Base-by-base conservation (phyloP, 768 basidiomycete genomes). In the Suillus weaverae region DNA sequence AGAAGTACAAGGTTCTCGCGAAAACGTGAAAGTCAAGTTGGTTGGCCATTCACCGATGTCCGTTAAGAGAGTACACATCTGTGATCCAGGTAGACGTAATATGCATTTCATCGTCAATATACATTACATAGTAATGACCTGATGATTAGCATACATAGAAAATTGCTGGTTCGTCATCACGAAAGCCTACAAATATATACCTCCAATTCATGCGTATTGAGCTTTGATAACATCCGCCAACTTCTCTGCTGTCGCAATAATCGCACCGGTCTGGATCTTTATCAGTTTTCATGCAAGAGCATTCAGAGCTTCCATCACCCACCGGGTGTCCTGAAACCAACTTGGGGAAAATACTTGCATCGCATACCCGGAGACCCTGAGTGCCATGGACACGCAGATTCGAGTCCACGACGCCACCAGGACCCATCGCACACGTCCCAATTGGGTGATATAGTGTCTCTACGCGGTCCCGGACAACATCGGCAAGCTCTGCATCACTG, bases 401-500 rank as follows among this genome's bases (percentile, higher is more conserved):
- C 22, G 79, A 65, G 51, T 81, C 80, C 22, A 82, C 79, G 9
- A 82, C 81, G 36, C 81, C 65, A 26, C 48, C 43, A 18, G 32
- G 56, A 26, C 62, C 65, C n/a, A 66, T 66, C 65, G 63, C 11
- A 57, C 62, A 33, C n/a, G 57, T 32, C 57, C 65, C 80, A 62
- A 77, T 64, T 0, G 82, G 83, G 66, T 83, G 81, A 67, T 79
- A 85, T 38, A 83, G 60, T 2, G 83, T 84, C 62, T 80, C 77
- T 14, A 76, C 60, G 51, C 80, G 70, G n/a, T 70, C 61, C 62
- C 77, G 70, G 20, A 84, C 62, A 41, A 73, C 60, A 33, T 77
- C 69, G 8, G 68, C 77, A 4, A 85, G 66, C 61, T 77, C 78
- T 13, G 72, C 66, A 60, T 79, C 81, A 51, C 66, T 71, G 48